Evolutionary conservation across 495 filamentous ascomycete genomes (phyloP), one percentile per base, ranked within the genome.

Genomic region (Hyaloscypha bicolor): DNA sequence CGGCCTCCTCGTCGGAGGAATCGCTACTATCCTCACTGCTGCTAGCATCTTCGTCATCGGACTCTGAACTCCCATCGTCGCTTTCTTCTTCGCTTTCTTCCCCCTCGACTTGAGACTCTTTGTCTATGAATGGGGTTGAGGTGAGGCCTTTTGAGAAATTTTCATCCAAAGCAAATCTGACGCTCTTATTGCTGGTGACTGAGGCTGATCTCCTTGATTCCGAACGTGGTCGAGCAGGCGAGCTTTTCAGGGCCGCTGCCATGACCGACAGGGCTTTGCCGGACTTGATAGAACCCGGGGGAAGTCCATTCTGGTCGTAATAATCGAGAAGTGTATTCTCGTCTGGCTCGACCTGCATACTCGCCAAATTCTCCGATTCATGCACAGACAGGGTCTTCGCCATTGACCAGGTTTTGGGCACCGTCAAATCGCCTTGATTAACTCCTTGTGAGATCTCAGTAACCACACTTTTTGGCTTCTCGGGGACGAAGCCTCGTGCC

Each of bases 261-360:
- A 70, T 70, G 22, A 64, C 31, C 22, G 65, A 64, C 19, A 72
- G 35, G 37, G 60, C 69, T 66, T 62, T 75, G 6, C 73, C 71
- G 16, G 76, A 79, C 19, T 78, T 66, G 48, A 85, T 81, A 8
- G 83, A 83, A 12, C 83, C 83, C 9, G 78, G 71, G 8, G 83
- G 83, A 39, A 85, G 79, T 0, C 83, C 83, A 55, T 81, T 76
- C 19, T 78, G 71, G 64, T 86, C 83, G 60, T 78, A 84, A 8
- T 72, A 75, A 11, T 67, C 67, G 4, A 71, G 11, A n/a, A 67
- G 25, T n/a, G 61, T 9, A 48, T 67, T 48, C 9, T 45, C 39
- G 16, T 62, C 64, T 16, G n/a, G 30, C 39, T 67, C 69, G 8
- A 33, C 42, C 22, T 69, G 45, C 64, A 58, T 30, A 22, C 31